Evolutionary conservation across 2,329 filamentous ascomycete genomes (phyloP).

Genomic region (Alternaria conjuncta): DNA sequence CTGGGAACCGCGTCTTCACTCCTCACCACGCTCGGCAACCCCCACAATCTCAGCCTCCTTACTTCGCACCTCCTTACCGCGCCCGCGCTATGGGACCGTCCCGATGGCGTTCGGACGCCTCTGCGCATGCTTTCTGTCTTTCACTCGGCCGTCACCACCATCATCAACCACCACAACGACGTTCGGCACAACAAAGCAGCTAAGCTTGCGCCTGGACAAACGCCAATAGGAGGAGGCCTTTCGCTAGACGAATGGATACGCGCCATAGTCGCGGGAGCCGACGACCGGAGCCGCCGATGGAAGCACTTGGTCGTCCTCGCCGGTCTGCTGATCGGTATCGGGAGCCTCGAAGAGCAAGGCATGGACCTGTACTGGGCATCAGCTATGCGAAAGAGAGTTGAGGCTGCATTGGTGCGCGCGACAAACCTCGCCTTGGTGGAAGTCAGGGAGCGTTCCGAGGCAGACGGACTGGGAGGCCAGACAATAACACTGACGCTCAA

Average conservation of each 20-base stretch:
- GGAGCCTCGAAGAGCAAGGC: conserved; percentile 48
- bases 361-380: conserved; percentile 67
- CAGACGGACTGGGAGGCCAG: conserved; percentile 56
- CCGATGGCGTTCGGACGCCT: conserved; percentile 67
- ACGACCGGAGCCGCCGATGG: conserved; percentile 72
- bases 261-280: conserved; percentile 65
- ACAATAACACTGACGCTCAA: conserved; percentile 74
- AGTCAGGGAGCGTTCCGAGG: conserved; percentile 56
- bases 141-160: conserved; percentile 68
- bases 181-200: conserved; percentile 38
- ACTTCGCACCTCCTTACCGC: conserved; percentile 75
- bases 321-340: conserved; percentile 79
- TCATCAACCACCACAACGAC: conserved; percentile 57
- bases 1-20: conserved; percentile 72
- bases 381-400: conserved; percentile 70
- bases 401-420: conserved; percentile 75
- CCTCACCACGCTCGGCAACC: conserved; percentile 73
- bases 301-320: conserved; percentile 82
- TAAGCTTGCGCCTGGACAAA: conserved; percentile 37
- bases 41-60: conserved; percentile 74
- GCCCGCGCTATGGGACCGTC: conserved; percentile 72
- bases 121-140: conserved; percentile 73
- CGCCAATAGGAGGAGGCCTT: conserved; percentile 53
- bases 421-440: conserved; percentile 75
- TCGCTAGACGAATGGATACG: conserved; percentile 64